Conservation (phyloP, 2,329 filamentous ascomycete species). For the Colletotrichum camelliae region DNA sequence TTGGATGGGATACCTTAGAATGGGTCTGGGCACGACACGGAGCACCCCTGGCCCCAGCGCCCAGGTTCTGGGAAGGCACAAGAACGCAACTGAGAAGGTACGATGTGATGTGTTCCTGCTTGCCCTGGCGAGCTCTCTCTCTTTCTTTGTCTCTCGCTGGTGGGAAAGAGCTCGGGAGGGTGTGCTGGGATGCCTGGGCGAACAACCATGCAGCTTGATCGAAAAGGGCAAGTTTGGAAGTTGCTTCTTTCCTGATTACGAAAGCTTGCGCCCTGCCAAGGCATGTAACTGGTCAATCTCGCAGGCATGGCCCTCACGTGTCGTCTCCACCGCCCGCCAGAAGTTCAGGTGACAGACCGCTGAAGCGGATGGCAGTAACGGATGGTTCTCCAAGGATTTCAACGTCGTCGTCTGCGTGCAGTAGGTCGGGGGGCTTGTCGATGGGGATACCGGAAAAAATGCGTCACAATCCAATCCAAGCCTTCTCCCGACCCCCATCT, state of each 20-base stretch:
- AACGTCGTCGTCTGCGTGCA: background rate
- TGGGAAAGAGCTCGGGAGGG: background rate
- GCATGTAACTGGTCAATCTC: background rate
- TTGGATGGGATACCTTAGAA: background rate
- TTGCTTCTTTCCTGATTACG: slow-evolving; percentile 6
- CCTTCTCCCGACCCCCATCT: background rate
- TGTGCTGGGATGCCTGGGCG: slow-evolving; percentile 11
- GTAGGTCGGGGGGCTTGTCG: background rate
- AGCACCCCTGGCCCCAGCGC: background rate
- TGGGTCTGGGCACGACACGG: background rate
- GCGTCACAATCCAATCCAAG: background rate
- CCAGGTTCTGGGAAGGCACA: slow-evolving; percentile 7
- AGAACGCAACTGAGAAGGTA: background rate
- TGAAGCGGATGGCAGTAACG: background rate
- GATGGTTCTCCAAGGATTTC: background rate
- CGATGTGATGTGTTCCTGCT: background rate
- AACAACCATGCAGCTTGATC: background rate
- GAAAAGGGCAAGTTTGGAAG: slow-evolving; percentile 12
- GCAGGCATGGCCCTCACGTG: slow-evolving; percentile 10
- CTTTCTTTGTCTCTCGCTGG: background rate
- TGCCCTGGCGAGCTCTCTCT: background rate
- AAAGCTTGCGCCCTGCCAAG: slow-evolving; percentile 10
- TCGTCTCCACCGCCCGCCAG: background rate
- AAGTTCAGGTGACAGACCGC: slow-evolving; percentile 4
- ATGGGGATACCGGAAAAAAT: background rate